Conservation (phyloP, 495 filamentous ascomycete species). For the Neurospora sp. region DNA sequence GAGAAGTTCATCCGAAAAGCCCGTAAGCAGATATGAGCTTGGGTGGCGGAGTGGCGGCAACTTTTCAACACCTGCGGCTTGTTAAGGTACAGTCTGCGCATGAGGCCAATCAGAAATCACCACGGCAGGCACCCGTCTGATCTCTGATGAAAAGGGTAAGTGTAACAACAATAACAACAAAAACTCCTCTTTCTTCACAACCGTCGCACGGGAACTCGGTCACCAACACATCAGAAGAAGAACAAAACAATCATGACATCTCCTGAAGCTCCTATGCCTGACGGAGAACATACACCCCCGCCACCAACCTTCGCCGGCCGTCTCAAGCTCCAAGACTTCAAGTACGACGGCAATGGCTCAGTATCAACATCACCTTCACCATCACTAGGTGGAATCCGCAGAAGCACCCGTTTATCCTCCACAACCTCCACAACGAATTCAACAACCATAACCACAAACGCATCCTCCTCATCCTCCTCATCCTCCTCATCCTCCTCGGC, state of each 20-base stretch:
- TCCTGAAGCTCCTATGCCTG: neutral
- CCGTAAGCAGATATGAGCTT: neutral
- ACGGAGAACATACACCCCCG: constrained; percentile 4
- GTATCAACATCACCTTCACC: neutral
- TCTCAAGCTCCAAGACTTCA: constrained; percentile 39
- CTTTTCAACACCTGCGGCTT: neutral
- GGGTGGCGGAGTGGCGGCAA: neutral
- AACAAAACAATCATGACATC: neutral
- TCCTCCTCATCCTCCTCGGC: neutral
- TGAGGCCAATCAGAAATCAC: neutral
- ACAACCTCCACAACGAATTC: constrained; percentile 16
- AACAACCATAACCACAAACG: constrained; percentile 5
- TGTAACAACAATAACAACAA: neutral
- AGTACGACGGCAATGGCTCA: constrained; percentile 15
- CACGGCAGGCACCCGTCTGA: neutral
- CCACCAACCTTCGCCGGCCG: constrained; percentile 44
- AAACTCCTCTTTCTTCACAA: neutral
- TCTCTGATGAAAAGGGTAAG: neutral
- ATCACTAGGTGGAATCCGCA: constrained; percentile 2
- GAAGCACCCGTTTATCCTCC: constrained; percentile 23
- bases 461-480: neutral
- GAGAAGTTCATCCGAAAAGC: neutral
- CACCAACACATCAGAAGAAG: neutral
- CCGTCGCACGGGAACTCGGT: neutral
- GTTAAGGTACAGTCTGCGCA: neutral